phyloP scores from a whole-genome alignment of 345 rosid species.

The Eucalyptus marginata region DNA sequence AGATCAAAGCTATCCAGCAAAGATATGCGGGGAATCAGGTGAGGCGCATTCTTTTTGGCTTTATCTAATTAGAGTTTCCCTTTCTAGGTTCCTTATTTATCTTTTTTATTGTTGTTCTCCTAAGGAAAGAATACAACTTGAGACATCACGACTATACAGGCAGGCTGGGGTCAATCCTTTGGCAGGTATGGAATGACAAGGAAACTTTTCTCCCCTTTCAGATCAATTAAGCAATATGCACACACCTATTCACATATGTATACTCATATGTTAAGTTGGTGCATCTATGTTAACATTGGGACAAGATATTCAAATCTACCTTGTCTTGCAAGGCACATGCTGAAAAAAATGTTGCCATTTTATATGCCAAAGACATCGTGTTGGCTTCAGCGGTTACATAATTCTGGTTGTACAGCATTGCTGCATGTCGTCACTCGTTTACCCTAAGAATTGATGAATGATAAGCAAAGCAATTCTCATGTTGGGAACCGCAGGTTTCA shows the following conservation, averaged over 20 bases:
- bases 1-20: constrained; percentile 94
- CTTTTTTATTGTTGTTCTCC: background rate
- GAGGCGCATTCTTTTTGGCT: background rate
- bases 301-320: background rate
- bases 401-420: background rate
- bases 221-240: background rate
- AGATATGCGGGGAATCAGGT: constrained; percentile 98
- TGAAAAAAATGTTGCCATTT: background rate
- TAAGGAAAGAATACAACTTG: constrained; percentile 94
- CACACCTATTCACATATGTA: background rate
- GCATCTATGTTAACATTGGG: background rate
- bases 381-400: background rate
- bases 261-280: background rate
- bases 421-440: background rate
- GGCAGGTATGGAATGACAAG: constrained; percentile 46
- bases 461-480: background rate
- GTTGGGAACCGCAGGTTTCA: background rate
- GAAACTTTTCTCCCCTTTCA: background rate
- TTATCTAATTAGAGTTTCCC: background rate
- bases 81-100: background rate
- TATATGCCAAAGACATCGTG: background rate
- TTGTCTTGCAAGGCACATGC: background rate
- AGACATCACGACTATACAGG: constrained; percentile 80
- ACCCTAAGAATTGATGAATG: background rate
- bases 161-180: constrained; percentile 98